phyloP scores from a whole-genome alignment of 2,329 filamentous ascomycete genomes.

The Pleoardoris graminearum region DNA sequence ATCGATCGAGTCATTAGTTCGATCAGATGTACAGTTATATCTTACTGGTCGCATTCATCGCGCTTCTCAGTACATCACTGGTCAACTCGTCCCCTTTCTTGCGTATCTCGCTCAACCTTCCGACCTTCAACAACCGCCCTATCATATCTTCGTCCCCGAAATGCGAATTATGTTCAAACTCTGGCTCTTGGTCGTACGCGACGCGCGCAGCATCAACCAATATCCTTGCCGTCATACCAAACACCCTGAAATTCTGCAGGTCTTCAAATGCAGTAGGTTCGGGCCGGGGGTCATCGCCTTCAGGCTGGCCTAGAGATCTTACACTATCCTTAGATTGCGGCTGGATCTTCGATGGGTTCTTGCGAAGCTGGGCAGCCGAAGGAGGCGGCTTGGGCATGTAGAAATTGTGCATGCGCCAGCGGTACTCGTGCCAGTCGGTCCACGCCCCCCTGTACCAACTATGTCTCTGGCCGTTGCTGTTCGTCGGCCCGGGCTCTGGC shows the following conservation, averaged over 20 bases:
- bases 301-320: slow-evolving; percentile 16
- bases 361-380: slow-evolving; percentile 7
- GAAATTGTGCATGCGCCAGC: slow-evolving; percentile 92
- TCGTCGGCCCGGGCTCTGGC: slow-evolving; percentile 47
- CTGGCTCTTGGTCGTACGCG: slow-evolving; percentile 79
- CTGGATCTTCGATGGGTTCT: neutral
- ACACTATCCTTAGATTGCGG: neutral
- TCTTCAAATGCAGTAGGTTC: slow-evolving; percentile 48
- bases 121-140: slow-evolving; percentile 57
- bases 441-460: slow-evolving; percentile 86
- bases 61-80: slow-evolving; percentile 55
- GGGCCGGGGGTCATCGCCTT: slow-evolving; percentile 29
- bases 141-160: slow-evolving; percentile 71
- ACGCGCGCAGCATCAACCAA: slow-evolving; percentile 84
- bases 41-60: slow-evolving; percentile 56
- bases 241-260: slow-evolving; percentile 74
- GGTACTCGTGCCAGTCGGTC: slow-evolving; percentile 74
- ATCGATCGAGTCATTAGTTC: too few species aligned
- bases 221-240: slow-evolving; percentile 92
- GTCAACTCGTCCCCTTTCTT: slow-evolving; percentile 58
- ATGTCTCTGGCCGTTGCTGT: slow-evolving; percentile 48
- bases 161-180: slow-evolving; percentile 74
- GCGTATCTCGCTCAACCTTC: slow-evolving; percentile 57
- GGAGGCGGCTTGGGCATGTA: slow-evolving; percentile 65
- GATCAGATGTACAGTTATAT: slow-evolving; percentile 30